Evolutionary conservation across 805 yeast genomes (phyloP), one percentile per base, ranked within the genome.

Genomic region (Yamadazyma endophytica): DNA sequence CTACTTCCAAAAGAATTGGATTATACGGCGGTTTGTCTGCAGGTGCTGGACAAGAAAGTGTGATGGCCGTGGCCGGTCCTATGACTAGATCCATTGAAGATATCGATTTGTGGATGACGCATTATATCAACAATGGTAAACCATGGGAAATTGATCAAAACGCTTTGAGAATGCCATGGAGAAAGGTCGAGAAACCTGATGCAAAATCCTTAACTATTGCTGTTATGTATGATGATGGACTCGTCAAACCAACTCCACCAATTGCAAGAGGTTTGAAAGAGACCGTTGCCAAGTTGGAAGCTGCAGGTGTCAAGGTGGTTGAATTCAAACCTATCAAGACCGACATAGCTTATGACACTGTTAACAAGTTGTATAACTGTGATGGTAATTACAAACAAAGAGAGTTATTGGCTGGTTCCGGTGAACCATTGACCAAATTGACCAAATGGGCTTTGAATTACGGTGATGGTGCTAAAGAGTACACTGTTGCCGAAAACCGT

Each of bases 241-340:
- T 74, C 21, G 83, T 79, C 9, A 75, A 70, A 43, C 83, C 84
- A 29, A 73, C 77, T 36, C 84, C 88, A 12, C 85, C 88, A 28
- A 64, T 77, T 26, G 46, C 56, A 12, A 63, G 87, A 45, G 82
- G 69, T 22, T 59, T 84, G 49, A 61, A 75, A 39, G 57, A 61
- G 29, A 71, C 75, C 5, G 79, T 61, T 12, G 70, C 59, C 6
- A 77, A 75, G 43, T 67, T 84, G 45, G 53, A 61, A 34, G 69
- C 58, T 1, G 80, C 84, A 1, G 83, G 83, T 26, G 80, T 66
- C 24, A 70, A 70, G 15, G 70, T 78, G 18, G 58, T 77, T 20
- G 68, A 66, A 20, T 77, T 77, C 58, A 63, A 70, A 28, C 79
- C 83, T 15, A 75, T 83, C 20, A 70, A 64, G 31, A 74, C 77